Conservation (phyloP, 306 rosid genomes). For the Glycine tomentella region DNA sequence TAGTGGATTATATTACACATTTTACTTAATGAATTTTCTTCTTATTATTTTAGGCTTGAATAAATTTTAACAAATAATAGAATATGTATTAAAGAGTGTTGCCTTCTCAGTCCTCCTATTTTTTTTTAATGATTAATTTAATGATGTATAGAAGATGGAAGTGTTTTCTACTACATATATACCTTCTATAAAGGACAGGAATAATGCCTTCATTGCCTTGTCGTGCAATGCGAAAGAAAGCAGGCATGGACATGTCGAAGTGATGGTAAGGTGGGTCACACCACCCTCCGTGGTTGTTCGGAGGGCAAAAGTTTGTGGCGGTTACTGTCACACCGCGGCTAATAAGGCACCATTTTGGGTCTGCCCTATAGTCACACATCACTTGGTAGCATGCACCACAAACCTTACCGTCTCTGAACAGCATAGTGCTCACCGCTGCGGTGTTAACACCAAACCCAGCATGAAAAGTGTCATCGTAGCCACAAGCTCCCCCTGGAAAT, state of each 20-base stretch:
- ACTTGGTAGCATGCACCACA: conserved; percentile 90
- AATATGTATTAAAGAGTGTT: too few relatives aligned
- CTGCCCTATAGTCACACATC: conserved; percentile 63
- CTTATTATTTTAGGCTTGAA: too few relatives aligned
- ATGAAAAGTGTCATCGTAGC: conserved; percentile 72
- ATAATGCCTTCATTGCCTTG: conserved; percentile 91
- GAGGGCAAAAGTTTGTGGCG: conserved; percentile 86
- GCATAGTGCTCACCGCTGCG: conserved; percentile 73
- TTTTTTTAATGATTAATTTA: too few relatives aligned
- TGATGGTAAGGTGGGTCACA: conserved; percentile 85
- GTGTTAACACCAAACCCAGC: conserved; percentile 86
- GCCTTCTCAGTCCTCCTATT: too few relatives aligned
- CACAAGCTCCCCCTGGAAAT: conserved; percentile 86
- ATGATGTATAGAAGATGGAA: too few relatives aligned
- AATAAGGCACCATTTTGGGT: conserved; percentile 79
- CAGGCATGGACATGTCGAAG: conserved; percentile 86
- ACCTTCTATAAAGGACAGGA: conserved; percentile 76
- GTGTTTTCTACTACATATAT: not conserved
- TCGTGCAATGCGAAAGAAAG: conserved; percentile 74
- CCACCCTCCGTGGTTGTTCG: conserved; percentile 87
- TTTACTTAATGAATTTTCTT: too few relatives aligned
- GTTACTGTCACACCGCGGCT: conserved; percentile 60
- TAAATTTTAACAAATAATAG: too few relatives aligned
- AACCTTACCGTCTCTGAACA: conserved; percentile 73
- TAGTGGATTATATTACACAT: too few relatives aligned